Conservation (phyloP, 2,329 filamentous ascomycete genomes). For the Eutypa lata region DNA sequence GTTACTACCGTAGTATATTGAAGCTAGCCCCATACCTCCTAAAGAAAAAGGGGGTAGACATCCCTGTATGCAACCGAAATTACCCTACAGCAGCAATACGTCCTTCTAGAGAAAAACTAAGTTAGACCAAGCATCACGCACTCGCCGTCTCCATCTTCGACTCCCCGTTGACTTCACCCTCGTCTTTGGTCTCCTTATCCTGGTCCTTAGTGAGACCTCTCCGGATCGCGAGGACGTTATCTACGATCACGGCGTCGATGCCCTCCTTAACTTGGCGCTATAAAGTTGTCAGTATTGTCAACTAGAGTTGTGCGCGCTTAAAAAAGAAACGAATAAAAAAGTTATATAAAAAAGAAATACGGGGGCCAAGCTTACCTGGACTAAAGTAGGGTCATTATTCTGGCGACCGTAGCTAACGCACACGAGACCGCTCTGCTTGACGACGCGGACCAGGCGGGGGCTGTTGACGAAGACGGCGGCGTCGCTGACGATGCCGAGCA, state of each 20-base stretch:
- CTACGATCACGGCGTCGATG: slow-evolving; percentile 96
- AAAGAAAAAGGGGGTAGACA: too few species aligned
- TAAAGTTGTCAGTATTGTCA: slow-evolving; percentile 12
- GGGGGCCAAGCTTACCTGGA: slow-evolving; percentile 62
- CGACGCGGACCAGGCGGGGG: slow-evolving; percentile 82
- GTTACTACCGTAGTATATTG: too few species aligned
- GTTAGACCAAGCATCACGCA: too few species aligned
- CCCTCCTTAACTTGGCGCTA: slow-evolving; percentile 89
- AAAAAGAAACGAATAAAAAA: too few species aligned
- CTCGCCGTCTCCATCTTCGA: neutral
- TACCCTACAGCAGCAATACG: too few species aligned
- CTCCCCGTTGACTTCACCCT: neutral
- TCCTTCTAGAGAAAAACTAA: too few species aligned
- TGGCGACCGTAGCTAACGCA: slow-evolving; percentile 90
- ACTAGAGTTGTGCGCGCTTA: too few species aligned
- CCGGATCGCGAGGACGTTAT: slow-evolving; percentile 87
- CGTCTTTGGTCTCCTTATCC: slow-evolving; percentile 15
- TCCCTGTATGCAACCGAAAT: too few species aligned
- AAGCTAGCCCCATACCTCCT: too few species aligned
- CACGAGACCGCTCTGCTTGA: slow-evolving; percentile 90
- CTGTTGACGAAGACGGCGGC: slow-evolving; percentile 86
- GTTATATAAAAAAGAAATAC: neutral
- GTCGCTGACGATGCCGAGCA: slow-evolving; percentile 87
- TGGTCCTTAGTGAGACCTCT: slow-evolving; percentile 70
- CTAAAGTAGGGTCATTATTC: slow-evolving; percentile 85